phyloP scores from a whole-genome alignment of 768 basidiomycete species.

The Rubroboletus pulcherrimus region DNA sequence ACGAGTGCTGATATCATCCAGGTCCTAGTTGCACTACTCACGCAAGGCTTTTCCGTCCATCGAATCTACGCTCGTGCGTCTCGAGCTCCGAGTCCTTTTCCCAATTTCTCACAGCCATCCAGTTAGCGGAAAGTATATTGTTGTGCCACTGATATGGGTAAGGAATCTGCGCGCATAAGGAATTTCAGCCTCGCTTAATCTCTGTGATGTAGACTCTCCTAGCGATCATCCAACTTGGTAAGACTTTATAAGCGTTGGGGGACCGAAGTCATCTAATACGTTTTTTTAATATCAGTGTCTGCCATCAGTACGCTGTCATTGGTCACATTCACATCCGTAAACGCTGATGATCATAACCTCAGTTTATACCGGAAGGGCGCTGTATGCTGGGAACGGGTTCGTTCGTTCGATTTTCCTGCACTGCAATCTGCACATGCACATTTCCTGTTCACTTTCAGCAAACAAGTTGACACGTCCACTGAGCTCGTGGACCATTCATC shows the following conservation, averaged over 20 bases:
- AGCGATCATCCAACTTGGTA: conserved; percentile 8
- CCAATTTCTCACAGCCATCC: neutral
- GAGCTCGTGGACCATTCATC: neutral
- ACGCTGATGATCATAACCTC: neutral
- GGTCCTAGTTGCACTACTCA: neutral
- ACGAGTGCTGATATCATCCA: neutral
- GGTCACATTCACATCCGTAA: neutral
- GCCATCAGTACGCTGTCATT: neutral
- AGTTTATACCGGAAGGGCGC: neutral
- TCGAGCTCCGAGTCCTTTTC: neutral
- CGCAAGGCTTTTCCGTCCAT: conserved; percentile 12
- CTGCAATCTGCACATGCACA: neutral
- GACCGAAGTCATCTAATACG: neutral
- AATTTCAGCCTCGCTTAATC: neutral
- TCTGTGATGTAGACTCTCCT: neutral
- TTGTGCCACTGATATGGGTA: conserved; percentile 12
- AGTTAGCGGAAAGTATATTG: conserved; percentile 9
- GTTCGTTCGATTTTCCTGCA: neutral
- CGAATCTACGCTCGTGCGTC: conserved; percentile 11
- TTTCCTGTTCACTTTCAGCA: neutral
- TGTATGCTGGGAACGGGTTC: conserved; percentile 1
- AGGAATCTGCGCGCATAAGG: neutral
- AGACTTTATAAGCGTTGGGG: neutral
- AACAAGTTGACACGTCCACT: neutral
- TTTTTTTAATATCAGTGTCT: neutral